These are phyloP conservation scores for Colletotrichum viniferum DNA, from an alignment of 2,329 filamentous ascomycete genomes.

Conservation along the genomic window DNA sequence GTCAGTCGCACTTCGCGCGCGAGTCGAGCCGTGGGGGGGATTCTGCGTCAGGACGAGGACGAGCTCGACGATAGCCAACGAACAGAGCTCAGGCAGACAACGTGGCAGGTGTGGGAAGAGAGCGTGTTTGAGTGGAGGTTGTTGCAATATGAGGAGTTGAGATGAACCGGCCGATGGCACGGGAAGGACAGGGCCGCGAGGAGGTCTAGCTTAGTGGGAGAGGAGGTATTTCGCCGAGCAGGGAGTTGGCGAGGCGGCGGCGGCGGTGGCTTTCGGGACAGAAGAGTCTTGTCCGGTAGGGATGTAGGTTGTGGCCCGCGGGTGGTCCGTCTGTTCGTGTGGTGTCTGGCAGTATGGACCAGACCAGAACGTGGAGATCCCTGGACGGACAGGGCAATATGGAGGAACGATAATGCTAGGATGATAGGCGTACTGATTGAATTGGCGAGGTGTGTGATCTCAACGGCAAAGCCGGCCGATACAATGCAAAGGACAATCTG, in stretches of 20 bases:
- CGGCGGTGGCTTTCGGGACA: constrained; percentile 1
- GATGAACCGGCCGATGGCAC: constrained; percentile 18
- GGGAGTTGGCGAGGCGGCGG: constrained; percentile 1
- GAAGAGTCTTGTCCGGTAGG: not conserved
- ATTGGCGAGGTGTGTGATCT: constrained; percentile 3
- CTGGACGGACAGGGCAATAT: constrained; percentile 3
- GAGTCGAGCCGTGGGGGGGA: not conserved
- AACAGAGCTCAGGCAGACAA: not conserved
- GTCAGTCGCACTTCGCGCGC: not conserved
- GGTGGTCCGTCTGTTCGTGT: not conserved
- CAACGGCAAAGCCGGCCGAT: constrained; percentile 9
- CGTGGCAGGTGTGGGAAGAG: not conserved
- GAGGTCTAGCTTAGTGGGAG: not conserved
- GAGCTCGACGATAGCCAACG: not conserved
- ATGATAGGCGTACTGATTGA: not conserved
- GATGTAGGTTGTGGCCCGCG: not conserved
- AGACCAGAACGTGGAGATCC: constrained; percentile 15
- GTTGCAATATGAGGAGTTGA: constrained; percentile 20
- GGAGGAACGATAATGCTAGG: constrained; percentile 14
- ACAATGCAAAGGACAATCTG: constrained; percentile 6
- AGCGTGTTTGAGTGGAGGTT: constrained; percentile 10
- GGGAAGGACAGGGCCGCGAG: constrained; percentile 13
- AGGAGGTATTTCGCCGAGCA: constrained; percentile 13
- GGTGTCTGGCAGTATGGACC: not conserved
- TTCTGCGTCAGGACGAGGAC: not conserved